These are phyloP conservation scores for Saccharomyces hybrid DNA, from an alignment of 1,139 yeast genomes.

Conservation along the genomic window DNA sequence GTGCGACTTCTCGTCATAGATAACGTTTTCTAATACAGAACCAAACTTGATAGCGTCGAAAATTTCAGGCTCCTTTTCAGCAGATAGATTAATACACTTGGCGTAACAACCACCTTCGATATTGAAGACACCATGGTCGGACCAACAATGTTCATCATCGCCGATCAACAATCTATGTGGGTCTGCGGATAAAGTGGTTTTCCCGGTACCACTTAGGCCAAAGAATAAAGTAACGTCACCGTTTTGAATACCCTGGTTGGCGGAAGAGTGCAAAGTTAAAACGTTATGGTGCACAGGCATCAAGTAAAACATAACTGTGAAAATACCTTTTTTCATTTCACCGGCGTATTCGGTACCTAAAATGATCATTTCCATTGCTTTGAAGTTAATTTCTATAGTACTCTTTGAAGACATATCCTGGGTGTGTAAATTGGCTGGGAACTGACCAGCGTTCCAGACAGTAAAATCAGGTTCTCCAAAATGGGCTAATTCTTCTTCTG, in stretches of 20 bases:
- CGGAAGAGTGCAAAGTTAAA: slow-evolving; percentile 90
- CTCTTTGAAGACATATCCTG: slow-evolving; percentile 97
- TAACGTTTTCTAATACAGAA: slow-evolving; percentile 88
- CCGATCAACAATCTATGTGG: slow-evolving; percentile 92
- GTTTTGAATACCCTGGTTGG: slow-evolving; percentile 71
- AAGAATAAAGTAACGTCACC: slow-evolving; percentile 81
- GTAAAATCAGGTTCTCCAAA: slow-evolving; percentile 98
- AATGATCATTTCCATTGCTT: slow-evolving; percentile 97
- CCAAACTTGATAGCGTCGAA: slow-evolving; percentile 93
- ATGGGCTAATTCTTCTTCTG: slow-evolving; percentile 75
- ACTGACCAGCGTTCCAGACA: slow-evolving; percentile 96
- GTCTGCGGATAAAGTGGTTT: slow-evolving; percentile 95
- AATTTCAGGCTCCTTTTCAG: slow-evolving; percentile 95
- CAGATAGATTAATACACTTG: slow-evolving; percentile 84
- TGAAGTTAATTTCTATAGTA: slow-evolving; percentile 92
- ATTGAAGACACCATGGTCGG: slow-evolving; percentile 96
- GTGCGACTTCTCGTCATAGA: slow-evolving; percentile 71
- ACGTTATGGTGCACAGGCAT: slow-evolving; percentile 94
- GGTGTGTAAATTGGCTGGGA: slow-evolving; percentile 96
- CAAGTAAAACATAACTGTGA: slow-evolving; percentile 97
- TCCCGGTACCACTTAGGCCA: slow-evolving; percentile 97
- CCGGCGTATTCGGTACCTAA: slow-evolving; percentile 98
- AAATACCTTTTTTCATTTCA: slow-evolving; percentile 98
- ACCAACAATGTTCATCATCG: slow-evolving; percentile 99
- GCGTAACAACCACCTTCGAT: slow-evolving; percentile 99